Base-by-base conservation (phyloP, 140 eudicot species). In the Flaveria floridana region DNA sequence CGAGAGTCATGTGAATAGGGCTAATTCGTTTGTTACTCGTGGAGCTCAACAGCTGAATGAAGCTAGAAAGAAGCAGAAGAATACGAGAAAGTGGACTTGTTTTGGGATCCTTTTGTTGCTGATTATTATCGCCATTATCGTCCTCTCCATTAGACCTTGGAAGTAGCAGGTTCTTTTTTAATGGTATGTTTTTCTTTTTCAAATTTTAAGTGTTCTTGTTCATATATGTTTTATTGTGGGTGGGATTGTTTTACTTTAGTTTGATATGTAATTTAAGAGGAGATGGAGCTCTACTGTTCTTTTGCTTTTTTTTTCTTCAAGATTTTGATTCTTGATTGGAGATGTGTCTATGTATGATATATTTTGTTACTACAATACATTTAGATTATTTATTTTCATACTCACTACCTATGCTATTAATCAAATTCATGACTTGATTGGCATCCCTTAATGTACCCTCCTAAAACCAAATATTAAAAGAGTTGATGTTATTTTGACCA, bases 71-170 rank as follows among this genome's bases (percentile, higher is more conserved):
- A 79, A 81, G n/a, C 93, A 87, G 70, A 81, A 77, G 82, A 87
- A 85, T 44, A 77, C 93, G 7, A 62, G 93, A 57, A 87, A 87
- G 25, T 85, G 93, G 93, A 80, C 85, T 64, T 87, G 89, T 68
- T 85, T 59, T 76, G 86, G 56, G 3, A 82, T 85, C 59, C 76
- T 85, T 53, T 51, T 87, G 71, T 55, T 87, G 78, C 74, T 87
- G 15, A 78, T 87, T 4, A 83, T 85, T 52, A 69, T 85, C 34
- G 82, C 85, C 20, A 76, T 81, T 47, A 34, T 87, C 37, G 57
- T 87, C 23, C 30, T 87, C 18, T 85, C 92, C 2, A 7, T 85
- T n/a, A 71, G 79, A 78, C 92, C 92, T 4, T 85, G 92, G 92
- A 71, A 82, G 74, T 78, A 74, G 48, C n/a, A 14, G 2, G 16